Base-by-base conservation (phyloP, 108 stramenopile genomes). In the Parietichytrium sp. region DNA sequence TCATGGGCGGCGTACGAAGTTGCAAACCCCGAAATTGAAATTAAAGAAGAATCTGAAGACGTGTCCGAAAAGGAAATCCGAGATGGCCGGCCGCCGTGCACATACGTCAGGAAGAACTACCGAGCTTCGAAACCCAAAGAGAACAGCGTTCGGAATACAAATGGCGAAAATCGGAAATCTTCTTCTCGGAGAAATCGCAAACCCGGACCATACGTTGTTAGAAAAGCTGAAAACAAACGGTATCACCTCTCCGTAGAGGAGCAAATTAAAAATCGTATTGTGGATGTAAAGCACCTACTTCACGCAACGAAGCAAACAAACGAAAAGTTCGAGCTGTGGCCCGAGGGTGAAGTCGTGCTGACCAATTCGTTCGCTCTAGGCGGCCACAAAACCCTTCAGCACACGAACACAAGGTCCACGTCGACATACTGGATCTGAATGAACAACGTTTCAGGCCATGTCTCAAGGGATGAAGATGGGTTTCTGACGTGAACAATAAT, bases 251-350 rank as follows among this genome's bases (percentile, higher is more conserved):
- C 18, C 1, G 10, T 42, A 6, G 33, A 36, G 13, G 29, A 38
- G 20, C 13, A 45, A 23, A 33, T 72, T 20, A 31, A 72, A 25
- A 16, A 45, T 8, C 61, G 61, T 23, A 6, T 72, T 0, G 38
- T 45, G 36, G 61, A 72, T 38, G 36, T 42, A 0, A 2, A 45
- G 13, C 38, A 45, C 23, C 61, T 72, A 6, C 61, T 72, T 72
- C 54, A 15, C 1, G 20, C 29, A 1, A 15, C 54, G 15, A 15
- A 20, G 1, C 15, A 16, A 55, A 26, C 15, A 1, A 8, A 16
- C 10, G 38, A 38, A 16, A 45, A 45, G 38, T 72, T 45, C 61
- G 61, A 72, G 20, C 42, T 72, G 7, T 72, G 61, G 61, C 61
- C 33, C 10, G 61, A 72, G 1, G 61, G 45, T 20, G 61, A 72